Evolutionary conservation across 2,329 filamentous ascomycete genomes (phyloP), one percentile per base, ranked within the genome.

Genomic region (Diaporthe sp.): DNA sequence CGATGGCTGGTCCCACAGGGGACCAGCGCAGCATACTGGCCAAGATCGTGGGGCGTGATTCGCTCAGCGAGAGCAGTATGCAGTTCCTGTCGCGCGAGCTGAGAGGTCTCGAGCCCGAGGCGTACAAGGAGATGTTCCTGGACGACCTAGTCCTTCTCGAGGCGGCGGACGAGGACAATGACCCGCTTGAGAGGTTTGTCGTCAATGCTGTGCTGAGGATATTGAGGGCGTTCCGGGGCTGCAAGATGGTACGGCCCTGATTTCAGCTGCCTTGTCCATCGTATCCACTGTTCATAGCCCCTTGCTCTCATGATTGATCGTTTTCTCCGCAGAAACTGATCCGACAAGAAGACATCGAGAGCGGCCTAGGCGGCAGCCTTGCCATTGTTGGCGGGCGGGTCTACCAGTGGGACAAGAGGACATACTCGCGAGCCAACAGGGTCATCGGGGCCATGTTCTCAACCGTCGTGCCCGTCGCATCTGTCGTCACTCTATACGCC

Each of bases 401-500:
- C 31, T 76, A 76, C 44, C 67, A 76, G 44, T 76, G 71, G 58
- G 39, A 39, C 28, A 62, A 62, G 39, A 51, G 39, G 34, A 31
- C 39, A 17, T 74, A 76, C 51, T 39, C 34, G 17, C n/a, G 55
- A 15, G 31, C 70, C 37, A 76, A 74, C 49, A 65, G 58, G 19
- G 34, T 79, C 51, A 57, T 80, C 22, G 78, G 79, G 15, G 77
- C 79, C 1, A 58, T 78, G 9, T 61, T 78, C 2, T 77, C 79
- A 12, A 78, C 77, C 12, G 61, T 79, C 15, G 73, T 79, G 6
- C 77, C 79, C 4, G 72, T 79, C 28, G 72, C 78, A 1, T 78
- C 79, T 5, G 78, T 80, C 51, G 76, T 80, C 28, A 77, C 77
- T 7, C 72, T 80, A 12, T 79, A 77, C 57, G 77, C 79, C 46